Evolutionary conservation across 2,329 filamentous ascomycete genomes (phyloP), one percentile per base, ranked within the genome.

Genomic region (Cladophialophora exuberans): DNA sequence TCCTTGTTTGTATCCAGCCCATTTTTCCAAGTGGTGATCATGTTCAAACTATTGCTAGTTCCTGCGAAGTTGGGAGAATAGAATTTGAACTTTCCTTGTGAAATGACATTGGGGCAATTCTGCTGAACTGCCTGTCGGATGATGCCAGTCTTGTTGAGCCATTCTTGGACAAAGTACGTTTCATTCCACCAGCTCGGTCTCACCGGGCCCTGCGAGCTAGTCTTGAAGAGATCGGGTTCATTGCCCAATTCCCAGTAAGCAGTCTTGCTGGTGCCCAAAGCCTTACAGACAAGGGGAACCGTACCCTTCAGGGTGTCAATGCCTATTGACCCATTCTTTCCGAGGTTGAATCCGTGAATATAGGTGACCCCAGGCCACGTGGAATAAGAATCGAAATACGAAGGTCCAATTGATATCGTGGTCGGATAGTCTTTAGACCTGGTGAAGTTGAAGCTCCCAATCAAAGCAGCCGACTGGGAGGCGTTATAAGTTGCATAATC

Each of bases 161-260:
- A 87, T 63, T 86, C 79, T 4, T 67, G 60, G 2, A 84, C 80
- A 62, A 82, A 86, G 26, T 74, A 72, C 13, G 67, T 68, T 63
- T 85, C 83, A 51, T 76, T 77, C 77, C 81, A 86, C 23, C 65
- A 71, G 0, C 71, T 23, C 0, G 82, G 78, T n/a, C 83, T 70
- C 17, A 83, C 76, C 0, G 74, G 70, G 0, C 79, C 77, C 59
- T 82, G 79, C 2, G 76, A 67, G 17, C 77, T 79, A 1, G 76
- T 79, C 15, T 78, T 76, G 67, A 72, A 86, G 6, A 86, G 68
- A 66, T 87, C 83, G 0, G 83, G 82, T 66, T 86, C 83, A 62
- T 87, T 87, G 33, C 85, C 84, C 60, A 86, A 81, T 64, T 84
- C 82, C 81, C 81, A 87, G 58, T 73, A 71, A 22, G 81, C 75